Conservation (phyloP, 1,284 basidiomycete genomes). For the Ceratobasidium sp. region DNA sequence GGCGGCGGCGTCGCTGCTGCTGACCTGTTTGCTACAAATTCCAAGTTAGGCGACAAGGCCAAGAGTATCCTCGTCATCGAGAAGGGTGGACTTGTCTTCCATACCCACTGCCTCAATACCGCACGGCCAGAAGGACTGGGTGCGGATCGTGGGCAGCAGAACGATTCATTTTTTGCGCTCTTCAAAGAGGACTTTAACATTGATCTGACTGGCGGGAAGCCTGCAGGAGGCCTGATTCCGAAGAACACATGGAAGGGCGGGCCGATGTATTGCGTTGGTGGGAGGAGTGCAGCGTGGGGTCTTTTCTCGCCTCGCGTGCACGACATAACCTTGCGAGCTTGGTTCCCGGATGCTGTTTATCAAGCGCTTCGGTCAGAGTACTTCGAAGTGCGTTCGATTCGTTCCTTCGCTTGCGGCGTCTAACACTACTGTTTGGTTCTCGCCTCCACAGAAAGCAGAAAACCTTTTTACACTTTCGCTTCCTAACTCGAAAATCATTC, state of each 20-base stretch:
- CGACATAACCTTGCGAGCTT: conserved; percentile 41
- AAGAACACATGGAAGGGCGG: conserved; percentile 49
- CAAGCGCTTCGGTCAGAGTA: conserved; percentile 18
- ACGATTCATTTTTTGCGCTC: conserved; percentile 49
- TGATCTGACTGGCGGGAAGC: background rate
- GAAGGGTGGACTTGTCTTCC: conserved; percentile 49
- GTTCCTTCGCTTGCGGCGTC: no score
- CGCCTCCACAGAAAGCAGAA: conserved; percentile 34
- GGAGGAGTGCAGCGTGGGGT: conserved; percentile 50
- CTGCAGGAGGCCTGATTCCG: background rate
- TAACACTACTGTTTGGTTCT: no score
- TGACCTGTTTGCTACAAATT: conserved; percentile 49
- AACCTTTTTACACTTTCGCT: conserved; percentile 45
- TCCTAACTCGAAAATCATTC: conserved; percentile 43
- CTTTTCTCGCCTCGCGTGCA: conserved; percentile 50
- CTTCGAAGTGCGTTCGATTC: background rate
- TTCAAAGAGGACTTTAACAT: conserved; percentile 48
- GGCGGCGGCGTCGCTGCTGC: conserved; percentile 50
- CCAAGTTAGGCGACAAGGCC: conserved; percentile 42
- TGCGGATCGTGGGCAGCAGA: conserved; percentile 48
- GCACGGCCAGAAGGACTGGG: conserved; percentile 48
- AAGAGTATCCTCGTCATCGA: conserved; percentile 51
- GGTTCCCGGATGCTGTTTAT: conserved; percentile 26
- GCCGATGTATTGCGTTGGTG: conserved; percentile 46
- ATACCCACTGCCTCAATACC: conserved; percentile 50